Evolutionary conservation across 176 grass and related monocot species (phyloP).

Genomic region (Aegilops longissima): DNA sequence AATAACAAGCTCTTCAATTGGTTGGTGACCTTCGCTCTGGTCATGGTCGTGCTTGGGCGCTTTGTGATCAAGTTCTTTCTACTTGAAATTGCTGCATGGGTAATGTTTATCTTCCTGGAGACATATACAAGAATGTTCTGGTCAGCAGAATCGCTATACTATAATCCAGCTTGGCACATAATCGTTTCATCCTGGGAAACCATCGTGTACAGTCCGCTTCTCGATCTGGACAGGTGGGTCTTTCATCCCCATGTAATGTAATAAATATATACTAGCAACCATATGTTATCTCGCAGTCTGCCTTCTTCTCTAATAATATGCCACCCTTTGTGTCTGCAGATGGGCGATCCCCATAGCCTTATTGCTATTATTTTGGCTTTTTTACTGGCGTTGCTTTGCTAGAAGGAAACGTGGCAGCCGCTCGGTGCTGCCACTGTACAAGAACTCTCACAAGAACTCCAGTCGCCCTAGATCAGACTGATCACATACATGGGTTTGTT

Average conservation of each 20-base stretch:
- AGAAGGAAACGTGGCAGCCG: constrained; percentile 64
- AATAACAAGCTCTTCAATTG: constrained; percentile 95
- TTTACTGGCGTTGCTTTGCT: constrained; percentile 88
- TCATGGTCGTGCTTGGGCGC: constrained; percentile 86
- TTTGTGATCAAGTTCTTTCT: constrained; percentile 97
- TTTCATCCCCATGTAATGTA: not conserved
- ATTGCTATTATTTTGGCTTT: constrained; percentile 46
- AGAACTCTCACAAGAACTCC: constrained; percentile 56
- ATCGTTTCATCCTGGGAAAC: constrained; percentile 97
- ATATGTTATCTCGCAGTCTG: not conserved
- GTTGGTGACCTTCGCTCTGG: constrained; percentile 87
- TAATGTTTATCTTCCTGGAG: constrained; percentile 98
- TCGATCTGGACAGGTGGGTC: constrained; percentile 85
- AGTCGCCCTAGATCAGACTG: constrained; percentile 80
- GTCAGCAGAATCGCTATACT: constrained; percentile 84
- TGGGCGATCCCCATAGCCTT: constrained; percentile 92
- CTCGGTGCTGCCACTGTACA: constrained; percentile 64
- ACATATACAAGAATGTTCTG: constrained; percentile 98
- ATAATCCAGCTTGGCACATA: constrained; percentile 94
- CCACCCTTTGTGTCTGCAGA: constrained; percentile 40
- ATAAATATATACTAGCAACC: not conserved
- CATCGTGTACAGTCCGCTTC: constrained; percentile 89
- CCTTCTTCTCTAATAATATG: not conserved
- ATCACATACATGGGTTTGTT: constrained; percentile 1
- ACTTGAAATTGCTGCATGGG: constrained; percentile 84